Conservation (phyloP, 2,329 filamentous ascomycete species). For the Raffaelea deltoideospora region DNA sequence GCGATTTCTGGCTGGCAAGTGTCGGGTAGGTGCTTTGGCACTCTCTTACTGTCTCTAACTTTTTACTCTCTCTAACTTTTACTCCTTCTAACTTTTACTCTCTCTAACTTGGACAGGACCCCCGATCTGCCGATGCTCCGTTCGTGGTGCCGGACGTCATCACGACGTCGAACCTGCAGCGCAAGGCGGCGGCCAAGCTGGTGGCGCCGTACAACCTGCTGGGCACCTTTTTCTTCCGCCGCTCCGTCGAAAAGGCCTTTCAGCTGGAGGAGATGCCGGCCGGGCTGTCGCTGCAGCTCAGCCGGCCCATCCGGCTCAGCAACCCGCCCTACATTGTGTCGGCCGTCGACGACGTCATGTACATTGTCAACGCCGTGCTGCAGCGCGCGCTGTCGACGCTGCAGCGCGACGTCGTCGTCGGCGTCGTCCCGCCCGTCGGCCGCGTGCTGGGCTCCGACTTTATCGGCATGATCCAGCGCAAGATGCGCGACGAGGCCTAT, state of each 20-base stretch:
- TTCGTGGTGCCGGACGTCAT: constrained; percentile 61
- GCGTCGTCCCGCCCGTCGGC: constrained; percentile 62
- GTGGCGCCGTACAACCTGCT: constrained; percentile 75
- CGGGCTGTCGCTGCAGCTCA: constrained; percentile 63
- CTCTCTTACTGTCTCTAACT: background rate
- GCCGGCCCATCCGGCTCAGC: constrained; percentile 48
- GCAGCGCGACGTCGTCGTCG: constrained; percentile 62
- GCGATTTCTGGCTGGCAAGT: constrained; percentile 77
- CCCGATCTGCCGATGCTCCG: constrained; percentile 35
- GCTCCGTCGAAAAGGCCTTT: constrained; percentile 94
- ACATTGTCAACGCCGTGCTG: constrained; percentile 87
- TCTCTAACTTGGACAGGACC: constrained; percentile 24
- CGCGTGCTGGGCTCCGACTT: constrained; percentile 80
- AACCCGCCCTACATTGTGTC: constrained; percentile 86
- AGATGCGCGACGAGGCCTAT: constrained; percentile 94
- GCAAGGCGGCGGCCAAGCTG: constrained; percentile 63
- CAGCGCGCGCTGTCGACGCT: constrained; percentile 77
- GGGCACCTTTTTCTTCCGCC: constrained; percentile 91
- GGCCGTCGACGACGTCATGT: constrained; percentile 97
- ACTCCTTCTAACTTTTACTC: constrained; percentile 23
- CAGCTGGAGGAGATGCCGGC: constrained; percentile 81
- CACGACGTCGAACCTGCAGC: constrained; percentile 60
- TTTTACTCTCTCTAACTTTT: constrained; percentile 9
- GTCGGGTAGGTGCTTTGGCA: constrained; percentile 40
- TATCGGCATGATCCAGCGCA: constrained; percentile 90